Evolutionary conservation across 495 filamentous ascomycete genomes (phyloP).

Genomic region (Aspergillus baeticus): DNA sequence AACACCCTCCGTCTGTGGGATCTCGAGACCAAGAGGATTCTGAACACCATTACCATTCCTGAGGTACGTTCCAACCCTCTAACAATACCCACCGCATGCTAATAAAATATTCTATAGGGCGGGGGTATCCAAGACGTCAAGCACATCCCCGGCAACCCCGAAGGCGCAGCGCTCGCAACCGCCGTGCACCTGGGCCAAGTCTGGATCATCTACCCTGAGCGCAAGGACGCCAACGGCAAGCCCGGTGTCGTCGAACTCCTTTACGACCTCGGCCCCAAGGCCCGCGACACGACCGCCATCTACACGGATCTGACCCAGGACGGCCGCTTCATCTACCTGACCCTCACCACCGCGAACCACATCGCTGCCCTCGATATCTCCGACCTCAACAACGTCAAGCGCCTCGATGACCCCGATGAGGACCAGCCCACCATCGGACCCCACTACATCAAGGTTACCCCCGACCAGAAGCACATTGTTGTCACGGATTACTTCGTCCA

Average conservation of each 20-base stretch:
- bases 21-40: constrained; percentile 47
- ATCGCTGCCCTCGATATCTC: constrained; percentile 64
- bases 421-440: constrained; percentile 59
- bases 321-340: constrained; percentile 58
- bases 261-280: constrained; percentile 57
- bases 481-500: constrained; percentile 68
- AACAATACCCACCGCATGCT: too few species aligned
- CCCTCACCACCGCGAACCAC: constrained; percentile 61
- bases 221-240: constrained; percentile 49
- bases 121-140: constrained; percentile 65
- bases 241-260: constrained; percentile 57
- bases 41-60: constrained; percentile 62
- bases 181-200: constrained; percentile 62
- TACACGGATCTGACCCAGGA: constrained; percentile 62
- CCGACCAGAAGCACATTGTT: constrained; percentile 61
- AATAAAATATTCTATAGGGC: constrained; percentile 36
- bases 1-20: constrained; percentile 62
- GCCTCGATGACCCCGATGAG: constrained; percentile 59
- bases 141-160: constrained; percentile 61
- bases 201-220: constrained; percentile 65
- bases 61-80: constrained; percentile 32
- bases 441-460: constrained; percentile 64
- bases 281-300: constrained; percentile 56
- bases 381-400: constrained; percentile 56
- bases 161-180: constrained; percentile 58